Conservation (phyloP, 305 asterid species). For the Rubia peregrina region DNA sequence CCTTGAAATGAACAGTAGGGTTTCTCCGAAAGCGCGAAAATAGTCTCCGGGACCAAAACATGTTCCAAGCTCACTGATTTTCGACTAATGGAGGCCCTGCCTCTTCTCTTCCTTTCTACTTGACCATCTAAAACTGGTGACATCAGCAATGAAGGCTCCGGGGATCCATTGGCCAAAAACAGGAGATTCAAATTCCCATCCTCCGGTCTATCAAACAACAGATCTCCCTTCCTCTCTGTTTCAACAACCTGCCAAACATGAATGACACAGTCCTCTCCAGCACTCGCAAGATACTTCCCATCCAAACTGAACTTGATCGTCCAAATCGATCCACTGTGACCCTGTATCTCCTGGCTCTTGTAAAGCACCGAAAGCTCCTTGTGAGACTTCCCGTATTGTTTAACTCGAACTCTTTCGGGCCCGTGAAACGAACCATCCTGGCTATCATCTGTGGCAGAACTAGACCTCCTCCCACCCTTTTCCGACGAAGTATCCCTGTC, state of each 20-base stretch:
- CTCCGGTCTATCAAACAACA: conserved; percentile 64
- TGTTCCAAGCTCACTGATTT: conserved; percentile 81
- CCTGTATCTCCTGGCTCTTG: conserved; percentile 91
- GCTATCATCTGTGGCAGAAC: conserved; percentile 99
- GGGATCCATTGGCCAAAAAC: conserved; percentile 74
- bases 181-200: conserved; percentile 75
- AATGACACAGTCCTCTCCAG: conserved; percentile 96
- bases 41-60: conserved; percentile 76
- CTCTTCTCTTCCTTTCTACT: conserved; percentile 72
- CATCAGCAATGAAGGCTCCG: conserved; percentile 52
- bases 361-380: conserved; percentile 83
- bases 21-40: conserved; percentile 73
- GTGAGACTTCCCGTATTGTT: conserved; percentile 83
- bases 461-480: conserved; percentile 95
- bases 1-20: conserved; percentile 84
- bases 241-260: conserved; percentile 91
- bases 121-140: conserved; percentile 75
- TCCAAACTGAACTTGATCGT: conserved; percentile 94
- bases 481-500: conserved; percentile 97
- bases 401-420: conserved; percentile 78
- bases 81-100: conserved; percentile 79
- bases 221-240: conserved; percentile 85
- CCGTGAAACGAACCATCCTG: conserved; percentile 88
- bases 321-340: conserved; percentile 96
- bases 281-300: conserved; percentile 95